Percentiles rank a stretch among this genome's conserved stretches.
These are phyloP conservation scores for Phytopythium delawarense DNA, from an alignment of 352 stramenopile genomes.

Conservation along the genomic window DNA sequence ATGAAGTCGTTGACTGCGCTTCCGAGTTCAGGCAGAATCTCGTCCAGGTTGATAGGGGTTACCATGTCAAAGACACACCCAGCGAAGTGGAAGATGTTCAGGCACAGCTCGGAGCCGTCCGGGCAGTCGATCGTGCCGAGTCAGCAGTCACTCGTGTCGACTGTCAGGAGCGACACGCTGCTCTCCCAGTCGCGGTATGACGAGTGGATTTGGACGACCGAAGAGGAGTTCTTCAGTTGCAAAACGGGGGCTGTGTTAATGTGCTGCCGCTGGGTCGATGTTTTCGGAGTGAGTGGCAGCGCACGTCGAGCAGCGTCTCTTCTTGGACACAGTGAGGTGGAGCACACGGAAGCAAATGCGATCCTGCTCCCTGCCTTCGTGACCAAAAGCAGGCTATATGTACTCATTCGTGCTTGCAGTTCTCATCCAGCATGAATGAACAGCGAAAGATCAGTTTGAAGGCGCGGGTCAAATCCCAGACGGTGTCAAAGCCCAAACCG, in stretches of 20 bases:
- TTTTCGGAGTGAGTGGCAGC: too few relatives aligned
- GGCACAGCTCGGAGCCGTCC: not conserved
- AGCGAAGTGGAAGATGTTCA: not conserved
- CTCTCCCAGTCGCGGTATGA: not conserved
- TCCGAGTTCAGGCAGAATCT: not conserved
- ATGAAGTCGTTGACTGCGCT: not conserved
- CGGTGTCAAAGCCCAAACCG: too few relatives aligned
- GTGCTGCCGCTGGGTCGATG: too few relatives aligned
- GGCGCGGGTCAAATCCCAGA: too few relatives aligned
- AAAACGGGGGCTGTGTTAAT: not conserved
- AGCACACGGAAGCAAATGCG: too few relatives aligned
- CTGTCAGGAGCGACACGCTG: not conserved
- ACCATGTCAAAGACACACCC: not conserved
- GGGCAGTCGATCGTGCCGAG: not conserved
- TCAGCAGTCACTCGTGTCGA: not conserved
- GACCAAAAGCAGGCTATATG: too few relatives aligned
- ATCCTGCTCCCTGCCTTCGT: too few relatives aligned
- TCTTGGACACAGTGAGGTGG: too few relatives aligned
- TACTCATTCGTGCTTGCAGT: too few relatives aligned
- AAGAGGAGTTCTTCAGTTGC: not conserved
- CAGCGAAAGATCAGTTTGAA: not conserved
- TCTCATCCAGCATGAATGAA: not conserved
- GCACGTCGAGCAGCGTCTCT: too few relatives aligned
- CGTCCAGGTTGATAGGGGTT: conserved; percentile 1
- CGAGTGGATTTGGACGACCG: not conserved